Conservation (phyloP, 2,329 filamentous ascomycete genomes). For the Hypocrella siamensis region DNA sequence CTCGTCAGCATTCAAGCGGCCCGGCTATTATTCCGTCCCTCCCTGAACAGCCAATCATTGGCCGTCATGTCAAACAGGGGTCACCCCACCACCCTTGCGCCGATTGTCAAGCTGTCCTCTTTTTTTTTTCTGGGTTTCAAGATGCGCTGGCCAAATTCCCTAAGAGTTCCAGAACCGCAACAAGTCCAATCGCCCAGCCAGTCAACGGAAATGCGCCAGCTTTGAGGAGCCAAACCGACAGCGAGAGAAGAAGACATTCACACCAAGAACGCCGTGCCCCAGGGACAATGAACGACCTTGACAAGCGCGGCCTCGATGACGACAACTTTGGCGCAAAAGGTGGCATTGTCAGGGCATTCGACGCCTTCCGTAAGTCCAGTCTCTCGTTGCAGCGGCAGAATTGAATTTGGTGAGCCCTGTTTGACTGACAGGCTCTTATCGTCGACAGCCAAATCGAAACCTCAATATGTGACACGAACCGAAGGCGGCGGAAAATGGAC, state of each 20-base stretch:
- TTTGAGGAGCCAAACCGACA: too few relatives aligned
- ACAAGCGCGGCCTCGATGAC: constrained; percentile 52
- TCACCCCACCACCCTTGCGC: neutral
- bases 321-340: constrained; percentile 64
- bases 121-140: too few relatives aligned
- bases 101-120: constrained; percentile 4
- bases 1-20: too few relatives aligned
- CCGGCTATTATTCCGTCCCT: constrained; percentile 1
- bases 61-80: neutral
- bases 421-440: neutral
- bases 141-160: neutral
- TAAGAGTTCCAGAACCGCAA: too few relatives aligned
- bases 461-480: constrained; percentile 76
- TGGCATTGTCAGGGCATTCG: constrained; percentile 69
- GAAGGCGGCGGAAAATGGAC: constrained; percentile 90
- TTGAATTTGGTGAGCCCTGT: neutral
- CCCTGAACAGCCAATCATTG: neutral
- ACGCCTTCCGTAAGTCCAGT: constrained; percentile 70
- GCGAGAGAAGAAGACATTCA: too few relatives aligned
- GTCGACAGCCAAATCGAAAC: constrained; percentile 73
- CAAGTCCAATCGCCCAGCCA: too few relatives aligned
- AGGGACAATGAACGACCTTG: constrained; percentile 60
- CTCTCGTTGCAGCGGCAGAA: neutral
- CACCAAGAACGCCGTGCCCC: neutral
- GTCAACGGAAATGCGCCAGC: too few relatives aligned